Percentiles rank a stretch among this genome's conserved stretches.
Evolutionary conservation across 2,329 filamentous ascomycete species (phyloP).

Genomic region (Endoconidiophora laricicola): DNA sequence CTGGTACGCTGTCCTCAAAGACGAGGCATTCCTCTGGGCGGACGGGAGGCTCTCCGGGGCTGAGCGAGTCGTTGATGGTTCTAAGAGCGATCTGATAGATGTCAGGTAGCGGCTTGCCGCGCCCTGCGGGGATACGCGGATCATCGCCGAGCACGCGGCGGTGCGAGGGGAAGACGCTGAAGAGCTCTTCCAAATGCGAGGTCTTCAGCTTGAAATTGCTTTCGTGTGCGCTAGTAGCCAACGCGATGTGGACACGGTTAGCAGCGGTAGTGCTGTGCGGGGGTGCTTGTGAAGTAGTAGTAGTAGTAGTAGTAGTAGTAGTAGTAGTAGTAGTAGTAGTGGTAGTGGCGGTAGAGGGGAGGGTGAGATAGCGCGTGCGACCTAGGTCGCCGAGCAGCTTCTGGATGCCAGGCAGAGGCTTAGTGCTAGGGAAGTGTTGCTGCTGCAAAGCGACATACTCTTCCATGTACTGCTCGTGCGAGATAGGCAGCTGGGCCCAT

Average conservation of each 20-base stretch:
- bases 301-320: slow-evolving; percentile 12
- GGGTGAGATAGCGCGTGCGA: slow-evolving; percentile 33
- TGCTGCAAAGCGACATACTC: slow-evolving; percentile 48
- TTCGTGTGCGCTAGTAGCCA: slow-evolving; percentile 65
- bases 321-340: slow-evolving; percentile 14
- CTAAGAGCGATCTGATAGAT: slow-evolving; percentile 80
- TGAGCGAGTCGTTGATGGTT: slow-evolving; percentile 63
- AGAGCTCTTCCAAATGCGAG: slow-evolving; percentile 38
- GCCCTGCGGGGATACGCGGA: slow-evolving; percentile 51
- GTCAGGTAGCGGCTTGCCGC: slow-evolving; percentile 90
- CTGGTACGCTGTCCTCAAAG: slow-evolving; percentile 88
- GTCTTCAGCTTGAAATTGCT: slow-evolving; percentile 68
- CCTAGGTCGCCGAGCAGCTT: slow-evolving; percentile 47
- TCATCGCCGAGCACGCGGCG: slow-evolving; percentile 79
- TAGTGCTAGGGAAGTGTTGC: slow-evolving; percentile 54
- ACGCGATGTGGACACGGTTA: slow-evolving; percentile 53
- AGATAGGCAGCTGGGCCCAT: slow-evolving; percentile 76
- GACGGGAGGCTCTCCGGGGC: slow-evolving; percentile 46
- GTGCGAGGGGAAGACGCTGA: slow-evolving; percentile 48
- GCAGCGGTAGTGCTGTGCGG: slow-evolving; percentile 13
- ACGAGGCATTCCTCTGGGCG: slow-evolving; percentile 78
- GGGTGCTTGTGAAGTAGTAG: slow-evolving; percentile 16
- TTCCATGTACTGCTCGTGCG: slow-evolving; percentile 46
- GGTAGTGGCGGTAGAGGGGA: slow-evolving; percentile 16
- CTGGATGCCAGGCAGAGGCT: slow-evolving; percentile 63